Conservation (phyloP, 1,284 basidiomycete genomes). For the Ceratobasidium sp. region DNA sequence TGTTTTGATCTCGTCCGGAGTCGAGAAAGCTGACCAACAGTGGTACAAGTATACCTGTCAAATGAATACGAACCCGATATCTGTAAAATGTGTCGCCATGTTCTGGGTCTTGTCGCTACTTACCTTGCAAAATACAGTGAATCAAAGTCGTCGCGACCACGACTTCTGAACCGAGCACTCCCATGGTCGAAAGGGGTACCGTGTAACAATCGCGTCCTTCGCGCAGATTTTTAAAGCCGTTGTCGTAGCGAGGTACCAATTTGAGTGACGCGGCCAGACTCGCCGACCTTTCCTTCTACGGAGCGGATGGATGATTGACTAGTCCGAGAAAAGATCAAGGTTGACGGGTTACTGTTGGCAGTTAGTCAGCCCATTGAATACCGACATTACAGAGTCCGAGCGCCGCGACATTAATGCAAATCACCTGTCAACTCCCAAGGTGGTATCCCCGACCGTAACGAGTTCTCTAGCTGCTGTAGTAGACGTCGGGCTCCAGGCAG, state of each 20-base stretch:
- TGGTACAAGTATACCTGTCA: too few species aligned
- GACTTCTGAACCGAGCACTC: not conserved
- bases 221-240: not conserved
- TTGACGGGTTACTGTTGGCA: not conserved
- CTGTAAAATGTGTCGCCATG: too few species aligned
- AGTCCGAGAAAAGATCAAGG: not conserved
- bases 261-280: not conserved
- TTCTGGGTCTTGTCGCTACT: too few species aligned
- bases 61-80: too few species aligned
- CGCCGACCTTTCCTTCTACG: not conserved
- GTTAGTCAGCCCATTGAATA: not conserved
- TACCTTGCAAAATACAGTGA: not conserved
- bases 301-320: not conserved
- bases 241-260: not conserved
- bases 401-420: not conserved
- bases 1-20: not conserved
- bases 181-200: not conserved
- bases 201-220: not conserved
- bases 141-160: not conserved
- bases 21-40: slow-evolving; percentile 9
- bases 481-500: too few species aligned
- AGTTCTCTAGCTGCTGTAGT: too few species aligned
- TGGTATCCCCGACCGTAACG: too few species aligned
- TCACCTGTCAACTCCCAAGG: too few species aligned
- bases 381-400: not conserved